Conservation (phyloP, 2,329 filamentous ascomycete genomes). For the Botrytis fabae region DNA sequence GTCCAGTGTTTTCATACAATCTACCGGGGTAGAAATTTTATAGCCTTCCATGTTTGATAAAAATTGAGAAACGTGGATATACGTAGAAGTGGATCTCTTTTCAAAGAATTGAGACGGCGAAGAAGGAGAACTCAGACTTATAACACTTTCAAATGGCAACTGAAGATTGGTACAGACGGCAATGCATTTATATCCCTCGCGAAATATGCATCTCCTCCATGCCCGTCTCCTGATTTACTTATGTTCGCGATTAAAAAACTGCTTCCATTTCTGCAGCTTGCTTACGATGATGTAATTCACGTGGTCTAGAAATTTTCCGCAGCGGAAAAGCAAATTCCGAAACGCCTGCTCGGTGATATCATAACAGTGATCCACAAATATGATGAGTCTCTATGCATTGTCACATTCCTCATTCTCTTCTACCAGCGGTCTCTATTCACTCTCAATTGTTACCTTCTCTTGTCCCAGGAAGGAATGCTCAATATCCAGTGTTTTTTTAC, state of each 20-base stretch:
- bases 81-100: neutral
- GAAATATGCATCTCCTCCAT: neutral
- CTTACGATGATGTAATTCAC: neutral
- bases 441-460: no score
- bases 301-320: neutral
- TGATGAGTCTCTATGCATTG: no score
- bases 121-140: neutral
- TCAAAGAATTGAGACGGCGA: neutral
- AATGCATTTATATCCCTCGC: neutral
- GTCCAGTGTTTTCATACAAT: neutral
- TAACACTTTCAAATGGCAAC: neutral
- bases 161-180: neutral
- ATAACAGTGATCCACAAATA: neutral
- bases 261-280: neutral
- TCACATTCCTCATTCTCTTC: no score
- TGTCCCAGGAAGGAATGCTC: neutral
- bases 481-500: neutral
- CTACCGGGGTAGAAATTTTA: neutral
- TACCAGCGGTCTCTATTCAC: no score
- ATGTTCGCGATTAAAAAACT: neutral
- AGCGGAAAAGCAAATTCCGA: neutral
- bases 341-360: neutral
- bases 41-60: neutral
- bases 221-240: neutral
- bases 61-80: fast-evolving